phyloP scores from a whole-genome alignment of 441 rosid genomes.

The Daphne laureola region DNA sequence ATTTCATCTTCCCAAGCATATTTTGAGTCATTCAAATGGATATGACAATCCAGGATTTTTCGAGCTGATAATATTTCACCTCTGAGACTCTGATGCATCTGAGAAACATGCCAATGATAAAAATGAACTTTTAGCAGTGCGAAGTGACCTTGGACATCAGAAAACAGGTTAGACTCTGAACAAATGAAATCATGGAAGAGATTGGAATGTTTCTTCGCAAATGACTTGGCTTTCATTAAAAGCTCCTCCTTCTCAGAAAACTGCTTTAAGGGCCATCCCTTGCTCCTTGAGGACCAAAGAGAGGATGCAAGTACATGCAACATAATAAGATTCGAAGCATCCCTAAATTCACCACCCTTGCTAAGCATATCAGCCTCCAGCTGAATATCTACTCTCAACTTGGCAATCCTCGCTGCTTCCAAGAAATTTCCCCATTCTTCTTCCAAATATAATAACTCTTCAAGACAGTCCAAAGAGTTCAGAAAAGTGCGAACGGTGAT shows the following conservation, averaged over 20 bases:
- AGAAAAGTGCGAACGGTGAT: slow-evolving; percentile 22
- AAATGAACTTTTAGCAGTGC: slow-evolving; percentile 13
- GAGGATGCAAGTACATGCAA: slow-evolving; percentile 33
- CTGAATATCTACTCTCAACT: slow-evolving; percentile 26
- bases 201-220: slow-evolving; percentile 19
- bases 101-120: slow-evolving; percentile 18
- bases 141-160: slow-evolving; percentile 15
- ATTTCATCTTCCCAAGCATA: slow-evolving; percentile 27
- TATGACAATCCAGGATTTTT: slow-evolving; percentile 35
- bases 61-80: slow-evolving; percentile 35
- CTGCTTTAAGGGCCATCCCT: slow-evolving; percentile 47
- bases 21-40: slow-evolving; percentile 13
- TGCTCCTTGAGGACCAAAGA: slow-evolving; percentile 36
- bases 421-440: slow-evolving; percentile 32
- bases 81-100: slow-evolving; percentile 18
- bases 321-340: slow-evolving; percentile 28
- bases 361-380: slow-evolving; percentile 29
- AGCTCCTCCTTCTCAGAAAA: slow-evolving; percentile 29
- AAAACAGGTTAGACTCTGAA: slow-evolving; percentile 28
- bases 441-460: slow-evolving; percentile 38
- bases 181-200: slow-evolving; percentile 21
- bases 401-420: slow-evolving; percentile 41
- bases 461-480: slow-evolving; percentile 25
- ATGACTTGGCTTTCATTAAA: slow-evolving; percentile 27
- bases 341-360: slow-evolving; percentile 24